Percentiles rank a stretch among this genome's conserved stretches.
These are phyloP conservation scores for Solanum acaule DNA, from an alignment of 257 asterid species.

Conservation along the genomic window DNA sequence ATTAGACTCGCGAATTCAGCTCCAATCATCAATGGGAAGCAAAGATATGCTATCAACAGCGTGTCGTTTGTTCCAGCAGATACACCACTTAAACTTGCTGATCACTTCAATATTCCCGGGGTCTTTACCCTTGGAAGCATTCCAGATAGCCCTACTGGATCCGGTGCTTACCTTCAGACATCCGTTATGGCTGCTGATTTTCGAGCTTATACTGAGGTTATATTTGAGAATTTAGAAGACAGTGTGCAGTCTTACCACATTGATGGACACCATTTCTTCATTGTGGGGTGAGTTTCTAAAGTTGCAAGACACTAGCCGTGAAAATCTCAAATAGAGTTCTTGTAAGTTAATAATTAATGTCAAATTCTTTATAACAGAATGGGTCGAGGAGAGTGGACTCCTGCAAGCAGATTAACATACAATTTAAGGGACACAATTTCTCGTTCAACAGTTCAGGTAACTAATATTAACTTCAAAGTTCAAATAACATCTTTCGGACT, in stretches of 20 bases:
- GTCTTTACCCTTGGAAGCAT: conserved; percentile 16
- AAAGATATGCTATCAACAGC: conserved; percentile 24
- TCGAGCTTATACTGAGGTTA: conserved; percentile 19
- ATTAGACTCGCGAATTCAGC: conserved; percentile 17
- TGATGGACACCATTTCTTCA: conserved; percentile 8
- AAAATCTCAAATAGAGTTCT: neutral
- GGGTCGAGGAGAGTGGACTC: conserved; percentile 30
- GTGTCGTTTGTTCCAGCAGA: conserved; percentile 21
- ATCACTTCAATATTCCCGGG: conserved; percentile 23
- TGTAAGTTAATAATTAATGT: too few relatives aligned
- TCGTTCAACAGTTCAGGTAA: conserved; percentile 37
- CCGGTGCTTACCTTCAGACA: conserved; percentile 16
- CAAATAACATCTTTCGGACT: neutral
- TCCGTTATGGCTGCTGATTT: conserved; percentile 29
- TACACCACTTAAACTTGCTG: conserved; percentile 31
- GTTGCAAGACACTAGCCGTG: neutral
- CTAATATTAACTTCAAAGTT: neutral
- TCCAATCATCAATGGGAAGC: conserved; percentile 18
- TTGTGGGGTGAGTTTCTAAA: neutral
- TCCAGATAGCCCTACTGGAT: conserved; percentile 14
- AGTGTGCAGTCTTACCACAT: conserved; percentile 10
- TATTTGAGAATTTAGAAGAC: conserved; percentile 17
- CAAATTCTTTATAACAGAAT: conserved; percentile 14
- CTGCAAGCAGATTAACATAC: conserved; percentile 29
- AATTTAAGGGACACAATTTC: conserved; percentile 29